Evolutionary conservation across 306 rosid species (phyloP).

Genomic region (Psophocarpus tetragonolobus): DNA sequence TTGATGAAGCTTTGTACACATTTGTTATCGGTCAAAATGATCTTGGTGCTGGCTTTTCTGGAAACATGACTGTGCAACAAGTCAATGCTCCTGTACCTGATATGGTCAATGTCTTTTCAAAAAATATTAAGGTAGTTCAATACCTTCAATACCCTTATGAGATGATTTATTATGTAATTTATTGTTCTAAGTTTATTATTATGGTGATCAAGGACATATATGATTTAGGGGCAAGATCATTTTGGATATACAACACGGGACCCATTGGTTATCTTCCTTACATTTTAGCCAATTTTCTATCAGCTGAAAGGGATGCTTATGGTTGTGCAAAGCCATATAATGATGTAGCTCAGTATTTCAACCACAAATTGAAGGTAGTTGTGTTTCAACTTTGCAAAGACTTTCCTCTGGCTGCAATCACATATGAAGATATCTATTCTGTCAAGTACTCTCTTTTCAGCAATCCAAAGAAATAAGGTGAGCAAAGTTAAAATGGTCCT

Average conservation of each 20-base stretch:
- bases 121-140: conserved; percentile 32
- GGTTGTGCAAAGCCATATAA: conserved; percentile 68
- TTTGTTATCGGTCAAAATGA: conserved; percentile 50
- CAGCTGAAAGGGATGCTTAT: conserved; percentile 34
- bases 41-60: conserved; percentile 24
- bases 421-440: conserved; percentile 63
- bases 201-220: conserved; percentile 36
- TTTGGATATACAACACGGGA: conserved; percentile 53
- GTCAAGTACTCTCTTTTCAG: conserved; percentile 41
- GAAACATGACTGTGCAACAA: conserved; percentile 26
- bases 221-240: conserved; percentile 44
- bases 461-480: conserved; percentile 52
- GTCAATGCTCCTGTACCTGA: conserved; percentile 47
- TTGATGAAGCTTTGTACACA: conserved; percentile 40
- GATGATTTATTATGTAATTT: neutral
- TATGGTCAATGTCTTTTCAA: conserved; percentile 31
- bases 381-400: conserved; percentile 46
- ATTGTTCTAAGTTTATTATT: neutral
- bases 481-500: neutral
- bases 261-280: conserved; percentile 48
- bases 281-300: conserved; percentile 27
- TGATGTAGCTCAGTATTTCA: conserved; percentile 60
- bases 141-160: neutral
- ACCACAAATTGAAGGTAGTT: conserved; percentile 51
- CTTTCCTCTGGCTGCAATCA: conserved; percentile 56